These are phyloP conservation scores for Yamadazyma membranifaciens DNA, from an alignment of 1,139 yeast genomes.

Conservation along the genomic window DNA sequence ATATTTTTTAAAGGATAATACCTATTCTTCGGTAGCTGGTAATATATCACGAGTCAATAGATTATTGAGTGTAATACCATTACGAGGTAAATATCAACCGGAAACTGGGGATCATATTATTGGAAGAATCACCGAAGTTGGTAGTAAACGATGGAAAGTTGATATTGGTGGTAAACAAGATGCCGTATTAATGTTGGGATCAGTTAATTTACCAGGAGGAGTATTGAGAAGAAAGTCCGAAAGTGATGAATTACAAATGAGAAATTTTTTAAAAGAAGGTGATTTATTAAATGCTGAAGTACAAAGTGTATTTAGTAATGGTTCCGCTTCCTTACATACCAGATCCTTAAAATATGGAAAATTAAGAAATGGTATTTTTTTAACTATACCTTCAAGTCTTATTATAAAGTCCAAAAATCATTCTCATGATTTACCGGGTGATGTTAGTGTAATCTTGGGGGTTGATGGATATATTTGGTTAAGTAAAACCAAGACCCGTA, in stretches of 20 bases:
- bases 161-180: constrained; percentile 94
- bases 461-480: constrained; percentile 96
- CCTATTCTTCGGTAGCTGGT: constrained; percentile 93
- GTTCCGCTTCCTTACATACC: constrained; percentile 92
- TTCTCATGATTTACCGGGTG: constrained; percentile 84
- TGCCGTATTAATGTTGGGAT: constrained; percentile 89
- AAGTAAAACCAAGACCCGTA: constrained; percentile 55
- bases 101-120: constrained; percentile 96
- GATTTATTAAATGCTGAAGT: constrained; percentile 95
- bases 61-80: constrained; percentile 79
- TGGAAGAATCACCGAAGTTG: constrained; percentile 93
- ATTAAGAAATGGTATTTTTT: constrained; percentile 83
- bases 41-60: constrained; percentile 83
- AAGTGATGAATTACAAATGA: constrained; percentile 94
- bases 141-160: constrained; percentile 93
- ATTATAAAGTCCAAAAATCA: constrained; percentile 85
- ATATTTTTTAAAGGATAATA: constrained; percentile 65
- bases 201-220: constrained; percentile 97
- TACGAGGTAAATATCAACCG: constrained; percentile 84
- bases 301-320: constrained; percentile 84
- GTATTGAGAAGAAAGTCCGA: constrained; percentile 91
- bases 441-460: constrained; percentile 85
- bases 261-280: constrained; percentile 93
- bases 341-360: constrained; percentile 95
- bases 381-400: constrained; percentile 77